These are phyloP conservation scores for Populus tremula DNA, from an alignment of 345 rosid genomes.

Conservation along the genomic window DNA sequence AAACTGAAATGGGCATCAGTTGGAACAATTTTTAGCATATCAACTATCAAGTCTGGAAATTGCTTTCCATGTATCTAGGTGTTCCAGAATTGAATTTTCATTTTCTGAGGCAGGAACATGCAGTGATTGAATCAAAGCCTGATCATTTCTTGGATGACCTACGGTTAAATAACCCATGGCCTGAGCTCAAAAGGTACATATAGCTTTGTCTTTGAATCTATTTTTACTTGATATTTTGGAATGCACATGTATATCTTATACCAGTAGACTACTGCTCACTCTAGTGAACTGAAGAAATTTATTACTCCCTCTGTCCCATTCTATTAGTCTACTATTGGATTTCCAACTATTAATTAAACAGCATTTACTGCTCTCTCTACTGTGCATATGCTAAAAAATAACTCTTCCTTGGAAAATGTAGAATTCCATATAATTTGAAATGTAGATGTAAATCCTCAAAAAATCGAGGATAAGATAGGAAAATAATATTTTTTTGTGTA, in stretches of 20 bases:
- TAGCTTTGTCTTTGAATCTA: background rate
- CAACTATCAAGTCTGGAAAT: background rate
- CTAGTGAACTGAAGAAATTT: too few species aligned
- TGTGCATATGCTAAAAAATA: too few species aligned
- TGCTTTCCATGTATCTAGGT: background rate
- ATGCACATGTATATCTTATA: background rate
- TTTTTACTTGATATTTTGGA: background rate
- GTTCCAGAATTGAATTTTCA: background rate
- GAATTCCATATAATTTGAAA: too few species aligned
- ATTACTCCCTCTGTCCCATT: background rate
- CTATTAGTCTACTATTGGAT: too few species aligned
- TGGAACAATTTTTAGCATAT: background rate
- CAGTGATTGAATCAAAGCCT: conserved; percentile 89
- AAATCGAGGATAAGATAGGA: too few species aligned
- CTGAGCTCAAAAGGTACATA: conserved; percentile 67
- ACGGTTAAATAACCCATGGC: conserved; percentile 94
- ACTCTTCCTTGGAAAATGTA: too few species aligned
- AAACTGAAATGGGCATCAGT: background rate
- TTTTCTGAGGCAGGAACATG: conserved; percentile 63
- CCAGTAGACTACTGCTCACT: too few species aligned
- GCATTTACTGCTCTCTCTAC: too few species aligned
- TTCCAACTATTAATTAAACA: too few species aligned
- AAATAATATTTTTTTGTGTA: too few species aligned
- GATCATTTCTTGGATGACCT: conserved; percentile 96
- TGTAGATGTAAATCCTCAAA: too few species aligned